Conservation (phyloP, 768 basidiomycete species). For the Pleurotus giganteus region DNA sequence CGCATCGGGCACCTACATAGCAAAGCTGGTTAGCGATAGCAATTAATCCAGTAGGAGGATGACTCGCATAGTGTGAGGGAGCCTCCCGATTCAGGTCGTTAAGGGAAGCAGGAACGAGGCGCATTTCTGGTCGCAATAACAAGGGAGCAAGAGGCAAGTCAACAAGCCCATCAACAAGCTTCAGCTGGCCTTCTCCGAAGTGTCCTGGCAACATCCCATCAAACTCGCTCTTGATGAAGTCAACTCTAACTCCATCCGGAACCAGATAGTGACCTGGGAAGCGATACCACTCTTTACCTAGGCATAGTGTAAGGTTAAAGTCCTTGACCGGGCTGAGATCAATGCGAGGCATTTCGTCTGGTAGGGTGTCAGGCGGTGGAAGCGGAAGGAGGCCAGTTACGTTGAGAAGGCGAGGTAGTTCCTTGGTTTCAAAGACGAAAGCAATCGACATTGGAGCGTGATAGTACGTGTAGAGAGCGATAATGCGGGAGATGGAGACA, state of each 20-base stretch:
- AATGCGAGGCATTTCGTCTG: constrained; percentile 48
- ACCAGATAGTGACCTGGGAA: constrained; percentile 91
- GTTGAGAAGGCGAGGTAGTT: constrained; percentile 83
- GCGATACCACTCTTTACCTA: constrained; percentile 95
- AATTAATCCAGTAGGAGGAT: constrained; percentile 7
- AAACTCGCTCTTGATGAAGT: constrained; percentile 91
- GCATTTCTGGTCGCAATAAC: constrained; percentile 65
- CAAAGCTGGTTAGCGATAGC: constrained; percentile 6
- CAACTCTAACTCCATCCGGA: constrained; percentile 77
- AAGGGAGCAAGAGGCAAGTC: constrained; percentile 23
- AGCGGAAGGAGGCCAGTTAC: constrained; percentile 60
- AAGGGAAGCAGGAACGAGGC: constrained; percentile 57
- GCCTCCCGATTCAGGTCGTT: constrained; percentile 91
- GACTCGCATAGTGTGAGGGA: constrained; percentile 67
- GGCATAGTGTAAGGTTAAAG: constrained; percentile 76
- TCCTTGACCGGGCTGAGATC: constrained; percentile 67
- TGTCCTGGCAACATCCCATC: constrained; percentile 85
- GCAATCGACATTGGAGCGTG: constrained; percentile 80
- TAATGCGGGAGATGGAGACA: constrained; percentile 75
- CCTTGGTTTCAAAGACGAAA: constrained; percentile 67
- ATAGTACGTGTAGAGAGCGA: constrained; percentile 87
- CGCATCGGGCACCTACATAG: constrained; percentile 57
- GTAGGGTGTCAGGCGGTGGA: constrained; percentile 30
- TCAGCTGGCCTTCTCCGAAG: constrained; percentile 48
- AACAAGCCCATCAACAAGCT: constrained; percentile 23